Conservation (phyloP, 225 moss, liverwort and hornwort genomes). For the Marchantia paleacea region DNA sequence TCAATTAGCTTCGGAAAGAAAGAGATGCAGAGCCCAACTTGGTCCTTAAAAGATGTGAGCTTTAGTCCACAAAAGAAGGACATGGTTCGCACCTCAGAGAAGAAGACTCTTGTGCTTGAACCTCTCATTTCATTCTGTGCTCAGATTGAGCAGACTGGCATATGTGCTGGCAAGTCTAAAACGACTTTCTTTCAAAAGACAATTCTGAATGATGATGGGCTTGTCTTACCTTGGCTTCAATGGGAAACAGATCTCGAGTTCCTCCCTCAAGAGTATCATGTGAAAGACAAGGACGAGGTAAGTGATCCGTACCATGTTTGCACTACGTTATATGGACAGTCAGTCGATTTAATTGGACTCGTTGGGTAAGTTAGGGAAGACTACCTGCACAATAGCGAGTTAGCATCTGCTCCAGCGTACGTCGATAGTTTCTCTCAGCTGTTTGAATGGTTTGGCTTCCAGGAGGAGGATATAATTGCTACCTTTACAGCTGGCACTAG, state of each 20-base stretch:
- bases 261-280: constrained; percentile 14
- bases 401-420: too few relatives aligned
- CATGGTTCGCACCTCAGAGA: constrained; percentile 22
- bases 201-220: constrained; percentile 34
- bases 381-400: too few relatives aligned
- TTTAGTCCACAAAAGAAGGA: constrained; percentile 29
- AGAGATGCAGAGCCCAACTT: constrained; percentile 35
- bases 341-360: too few relatives aligned
- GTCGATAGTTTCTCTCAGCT: background rate
- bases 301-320: background rate
- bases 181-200: constrained; percentile 9
- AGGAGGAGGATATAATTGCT: constrained; percentile 25
- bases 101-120: constrained; percentile 27
- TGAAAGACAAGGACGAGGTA: constrained; percentile 20
- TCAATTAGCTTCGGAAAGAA: constrained; percentile 31
- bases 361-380: too few relatives aligned
- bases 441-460: background rate
- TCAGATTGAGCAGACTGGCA: constrained; percentile 37
- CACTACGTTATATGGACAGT: background rate
- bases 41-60: constrained; percentile 35
- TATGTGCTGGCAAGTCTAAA: constrained; percentile 23
- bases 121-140: constrained; percentile 40
- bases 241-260: constrained; percentile 45
- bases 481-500: constrained; percentile 22
- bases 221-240: constrained; percentile 46